Base-by-base conservation (phyloP, 495 filamentous ascomycete genomes). In the Aspergillus homomorphus region DNA sequence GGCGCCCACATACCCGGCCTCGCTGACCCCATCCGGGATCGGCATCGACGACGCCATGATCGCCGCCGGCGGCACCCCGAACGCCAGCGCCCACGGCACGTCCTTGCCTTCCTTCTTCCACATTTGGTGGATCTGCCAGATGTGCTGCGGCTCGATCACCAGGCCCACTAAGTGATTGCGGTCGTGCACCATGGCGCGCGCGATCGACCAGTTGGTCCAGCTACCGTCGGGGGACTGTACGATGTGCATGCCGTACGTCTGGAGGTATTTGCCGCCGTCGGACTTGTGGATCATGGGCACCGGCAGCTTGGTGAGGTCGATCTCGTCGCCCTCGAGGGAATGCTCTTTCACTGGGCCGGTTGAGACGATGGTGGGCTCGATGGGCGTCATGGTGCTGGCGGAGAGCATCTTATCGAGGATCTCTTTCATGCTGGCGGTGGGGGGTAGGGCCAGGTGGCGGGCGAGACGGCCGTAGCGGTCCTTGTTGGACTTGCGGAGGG, bases 201-300 rank as follows among this genome's bases (percentile, higher is more conserved):
- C 64, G 43, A 76, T 75, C 12, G 74, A 76, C 73, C 74, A 75
- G 54, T 77, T 77, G 9, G 61, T 66, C 74, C 74, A 77, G 0
- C 46, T 54, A 2, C 64, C 65, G 52, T 75, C 68, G 0, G 73
- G 73, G 2, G 66, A 66, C 38, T 69, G 63, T 1, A 77, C 61
- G n/a, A 75, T 57, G 33, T 74, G 63, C 67, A 77, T 69, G 19
- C 74, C 74, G 45, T 62, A 74, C 5, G 74, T 74, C 41, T 73
- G 67, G 9, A 77, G 62, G 42, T 69, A 77, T 33, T 72, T 71
- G 1, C 74, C 74, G 2, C 74, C 70, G 51, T 77, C 74, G 10
- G 59, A 49, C 48, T 71, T 50, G 45, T 76, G 71, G 2, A 73
- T 54, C n/a, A 72, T 46, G 3, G 74, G 74, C 0, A 59, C 66